A percentile compares a stretch with the other conserved stretches of the same genome.
These are phyloP conservation scores for Aphelidium insulamus DNA, from an alignment of 371 early-diverging fungal species.

Conservation along the genomic window DNA sequence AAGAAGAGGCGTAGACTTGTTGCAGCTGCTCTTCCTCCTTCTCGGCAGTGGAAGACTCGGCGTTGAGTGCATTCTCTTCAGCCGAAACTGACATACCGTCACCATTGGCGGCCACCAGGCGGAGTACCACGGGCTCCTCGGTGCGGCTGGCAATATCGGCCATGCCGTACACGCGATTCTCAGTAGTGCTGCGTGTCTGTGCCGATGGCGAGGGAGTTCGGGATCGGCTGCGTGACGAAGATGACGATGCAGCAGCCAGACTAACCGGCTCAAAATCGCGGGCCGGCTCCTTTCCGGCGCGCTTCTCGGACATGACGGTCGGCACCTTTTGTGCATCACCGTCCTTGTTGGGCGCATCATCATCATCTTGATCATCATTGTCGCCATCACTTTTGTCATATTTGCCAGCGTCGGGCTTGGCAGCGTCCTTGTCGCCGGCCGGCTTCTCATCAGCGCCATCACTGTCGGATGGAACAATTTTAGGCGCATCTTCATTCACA, in stretches of 20 bases:
- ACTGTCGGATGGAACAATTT: not conserved
- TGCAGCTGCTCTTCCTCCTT: constrained; percentile 8
- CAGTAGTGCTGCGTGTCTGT: too few species aligned
- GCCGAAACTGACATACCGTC: too few species aligned
- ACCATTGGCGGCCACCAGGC: too few species aligned
- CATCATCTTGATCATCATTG: constrained; percentile 3
- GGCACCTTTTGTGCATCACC: constrained; percentile 13
- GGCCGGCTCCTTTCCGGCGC: constrained; percentile 12
- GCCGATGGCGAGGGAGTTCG: too few species aligned
- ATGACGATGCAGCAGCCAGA: constrained; percentile 11
- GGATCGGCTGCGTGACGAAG: too few species aligned
- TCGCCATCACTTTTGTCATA: constrained; percentile 9
- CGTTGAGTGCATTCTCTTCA: constrained; percentile 6
- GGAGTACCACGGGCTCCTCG: too few species aligned
- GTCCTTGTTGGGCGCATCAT: constrained; percentile 6
- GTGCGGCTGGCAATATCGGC: too few species aligned
- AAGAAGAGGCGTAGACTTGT: constrained; percentile 8
- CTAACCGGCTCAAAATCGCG: constrained; percentile 12
- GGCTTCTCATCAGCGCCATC: constrained; percentile 5
- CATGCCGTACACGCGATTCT: too few species aligned
- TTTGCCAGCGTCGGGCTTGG: constrained; percentile 5
- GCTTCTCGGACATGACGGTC: too few species aligned
- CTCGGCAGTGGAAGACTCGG: not conserved
- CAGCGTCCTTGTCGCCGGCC: constrained; percentile 1
- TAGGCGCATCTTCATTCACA: constrained; percentile 2